Base-by-base conservation (phyloP, 345 rosid species). In the Arabidopsis suecica region DNA sequence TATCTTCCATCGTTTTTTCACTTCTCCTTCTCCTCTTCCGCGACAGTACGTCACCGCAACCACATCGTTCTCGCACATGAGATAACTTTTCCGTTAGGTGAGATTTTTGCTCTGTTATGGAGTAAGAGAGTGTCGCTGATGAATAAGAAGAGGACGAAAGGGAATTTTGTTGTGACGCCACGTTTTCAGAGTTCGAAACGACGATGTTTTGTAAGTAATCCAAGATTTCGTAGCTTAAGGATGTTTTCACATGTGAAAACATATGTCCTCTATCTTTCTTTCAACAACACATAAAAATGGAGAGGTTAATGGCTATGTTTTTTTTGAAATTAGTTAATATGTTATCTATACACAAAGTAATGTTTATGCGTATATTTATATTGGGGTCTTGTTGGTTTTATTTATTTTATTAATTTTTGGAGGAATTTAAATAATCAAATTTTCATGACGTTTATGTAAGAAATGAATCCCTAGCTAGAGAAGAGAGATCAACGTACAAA, bases 1-100 rank as follows among this genome's bases (percentile, higher is more conserved):
- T 82, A 65, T 89, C 89, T 25, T 85, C 84, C 56, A 56, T 69
- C 76, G 79, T 84, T 75, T 81, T 86, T 33, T 73, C 73, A 53
- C 49, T 68, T 74, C 71, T 83, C 20, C 88, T 83, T 76, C 63
- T 86, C 72, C 83, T 56, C 72, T 81, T 81, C 40, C 61, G 49
- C 12, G 71, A 12, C 2, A 61, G 42, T 9, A 42, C 40, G 10
- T 18, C 71, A 9, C 53, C 20, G 44, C 37, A 38, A 40, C 58
- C 48, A 66, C 50, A 62, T 28, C 62, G 34, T 32, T 48, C 54
- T 49, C 49, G 74, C 9, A 57, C 58, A n/a, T 59, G 55, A 57
- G 41, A 61, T 30, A 62, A 50, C 1, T 6, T 73, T 5, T 33
- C 36, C 50, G 16, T 64, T 5, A 41, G 58, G 47, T 13, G 3